Base-by-base conservation (phyloP, 73 alveolate species). In the Blepharisma stoltei region DNA sequence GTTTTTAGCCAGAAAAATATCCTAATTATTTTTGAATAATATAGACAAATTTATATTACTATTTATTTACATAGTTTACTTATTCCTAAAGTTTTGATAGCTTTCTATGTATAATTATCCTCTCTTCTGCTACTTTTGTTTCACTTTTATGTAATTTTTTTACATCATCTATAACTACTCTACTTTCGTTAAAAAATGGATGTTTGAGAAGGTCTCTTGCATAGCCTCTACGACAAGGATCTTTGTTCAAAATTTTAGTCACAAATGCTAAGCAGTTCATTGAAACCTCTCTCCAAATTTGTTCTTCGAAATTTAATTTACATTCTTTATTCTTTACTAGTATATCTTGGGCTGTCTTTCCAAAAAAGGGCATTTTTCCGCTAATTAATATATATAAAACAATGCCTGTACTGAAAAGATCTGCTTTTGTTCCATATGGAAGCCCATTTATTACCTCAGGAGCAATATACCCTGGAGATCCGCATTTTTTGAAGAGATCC, bases 391-490 rank as follows among this genome's bases (percentile, higher is more conserved):
- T 84, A 77, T 87, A 90, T 8, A 86, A 70, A 69, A 88, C 81
- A 6, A 90, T 80, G 21, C 97, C 97, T 6, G 87, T 68, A 25
- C 91, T 78, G 81, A 84, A 90, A 38, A 88, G 84, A 84, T 90
- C 97, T 18, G 89, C 78, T 47, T 84, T 76, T 66, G 53, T 52
- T 71, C 78, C 84, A 84, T 90, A 90, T 6, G 76, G 83, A 54
- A 70, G 71, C 49, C 86, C 85, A 76, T 87, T 80, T 20, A 90
- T 69, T 11, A 90, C 84, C 54, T 90, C 96, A 9, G 96, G 96
- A n/a, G 96, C 96, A 70, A 90, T 88, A 83, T 78, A 90, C 5
- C 96, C 96, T 7, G 92, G 81, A 52, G 96, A 86, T 1, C 96
- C 96, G 8, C 89, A 78, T 44, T 79, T 76, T 60, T n/a, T 9